phyloP scores from a whole-genome alignment of 257 asterid species.

The Anisodus acutangulus region DNA sequence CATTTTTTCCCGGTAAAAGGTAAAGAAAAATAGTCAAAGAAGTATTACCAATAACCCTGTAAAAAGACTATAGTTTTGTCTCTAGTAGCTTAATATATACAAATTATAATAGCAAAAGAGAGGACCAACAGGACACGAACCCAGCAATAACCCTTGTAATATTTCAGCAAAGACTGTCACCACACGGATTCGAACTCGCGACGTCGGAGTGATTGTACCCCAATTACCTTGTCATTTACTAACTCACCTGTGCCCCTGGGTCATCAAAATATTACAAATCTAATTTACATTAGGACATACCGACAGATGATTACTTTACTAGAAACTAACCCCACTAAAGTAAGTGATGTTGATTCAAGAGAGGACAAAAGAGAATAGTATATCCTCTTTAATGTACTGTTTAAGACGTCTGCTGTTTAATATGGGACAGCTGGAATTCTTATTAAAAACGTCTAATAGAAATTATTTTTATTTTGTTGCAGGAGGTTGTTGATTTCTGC shows the following conservation, averaged over 20 bases:
- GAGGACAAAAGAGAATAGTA: not conserved
- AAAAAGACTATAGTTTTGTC: not conserved
- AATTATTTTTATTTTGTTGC: slow-evolving; percentile 29
- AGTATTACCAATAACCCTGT: not conserved
- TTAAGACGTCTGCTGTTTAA: too few relatives aligned
- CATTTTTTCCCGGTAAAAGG: not conserved
- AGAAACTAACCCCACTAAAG: not conserved
- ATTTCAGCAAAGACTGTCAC: too few relatives aligned
- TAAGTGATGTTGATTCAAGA: not conserved
- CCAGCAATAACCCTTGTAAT: too few relatives aligned
- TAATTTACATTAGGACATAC: not conserved
- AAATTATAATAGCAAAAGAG: too few relatives aligned
- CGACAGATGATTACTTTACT: not conserved
- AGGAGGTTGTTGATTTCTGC: slow-evolving; percentile 97
- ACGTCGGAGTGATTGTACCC: too few relatives aligned
- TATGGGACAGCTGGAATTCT: not conserved
- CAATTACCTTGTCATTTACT: too few relatives aligned
- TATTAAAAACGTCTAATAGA: not conserved
- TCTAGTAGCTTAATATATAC: not conserved
- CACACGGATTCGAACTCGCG: too few relatives aligned
- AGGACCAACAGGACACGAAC: too few relatives aligned
- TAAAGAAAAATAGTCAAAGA: not conserved
- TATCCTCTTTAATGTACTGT: not conserved
- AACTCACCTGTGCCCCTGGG: too few relatives aligned
- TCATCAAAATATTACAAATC: not conserved